Percentiles rank a stretch among this genome's conserved stretches.
phyloP scores from a whole-genome alignment of 202 grass and related monocot genomes.

The Eragrostis tef region DNA sequence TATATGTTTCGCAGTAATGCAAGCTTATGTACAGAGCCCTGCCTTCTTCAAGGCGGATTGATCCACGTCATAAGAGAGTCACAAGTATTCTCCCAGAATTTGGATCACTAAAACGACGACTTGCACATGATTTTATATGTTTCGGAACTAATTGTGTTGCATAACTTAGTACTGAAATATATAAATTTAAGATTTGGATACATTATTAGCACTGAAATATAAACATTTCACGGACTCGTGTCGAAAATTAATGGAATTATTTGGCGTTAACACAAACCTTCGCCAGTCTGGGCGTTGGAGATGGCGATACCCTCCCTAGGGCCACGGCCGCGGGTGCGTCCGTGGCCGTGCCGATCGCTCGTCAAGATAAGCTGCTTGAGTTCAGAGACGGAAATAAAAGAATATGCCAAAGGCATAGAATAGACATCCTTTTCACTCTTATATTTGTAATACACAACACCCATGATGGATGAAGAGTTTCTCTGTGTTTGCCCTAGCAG shows the following conservation, averaged over 20 bases:
- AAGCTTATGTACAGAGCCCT: background rate
- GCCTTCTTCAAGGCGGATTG: background rate
- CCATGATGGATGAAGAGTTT: slow-evolving; percentile 34
- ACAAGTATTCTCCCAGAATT: background rate
- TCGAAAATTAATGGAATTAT: background rate
- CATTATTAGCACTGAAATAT: background rate
- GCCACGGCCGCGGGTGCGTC: slow-evolving; percentile 42
- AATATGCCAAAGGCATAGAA: slow-evolving; percentile 49
- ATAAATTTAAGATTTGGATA: background rate
- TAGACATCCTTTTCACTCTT: slow-evolving; percentile 63
- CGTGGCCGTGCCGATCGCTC: slow-evolving; percentile 43
- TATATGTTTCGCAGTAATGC: background rate
- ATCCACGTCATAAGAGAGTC: slow-evolving; percentile 10
- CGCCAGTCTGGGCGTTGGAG: slow-evolving; percentile 56
- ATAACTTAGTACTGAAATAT: background rate
- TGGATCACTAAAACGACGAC: background rate
- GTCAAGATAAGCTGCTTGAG: slow-evolving; percentile 59
- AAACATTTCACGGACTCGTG: background rate
- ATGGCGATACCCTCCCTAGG: slow-evolving; percentile 52
- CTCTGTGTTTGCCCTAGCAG: background rate
- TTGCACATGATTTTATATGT: background rate
- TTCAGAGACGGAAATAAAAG: slow-evolving; percentile 50
- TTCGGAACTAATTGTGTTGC: background rate
- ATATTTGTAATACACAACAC: slow-evolving; percentile 72
- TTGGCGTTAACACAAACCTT: slow-evolving; percentile 52